Conservation (phyloP, 83 land plant genomes). For the Diphasiastrum complanatum region DNA sequence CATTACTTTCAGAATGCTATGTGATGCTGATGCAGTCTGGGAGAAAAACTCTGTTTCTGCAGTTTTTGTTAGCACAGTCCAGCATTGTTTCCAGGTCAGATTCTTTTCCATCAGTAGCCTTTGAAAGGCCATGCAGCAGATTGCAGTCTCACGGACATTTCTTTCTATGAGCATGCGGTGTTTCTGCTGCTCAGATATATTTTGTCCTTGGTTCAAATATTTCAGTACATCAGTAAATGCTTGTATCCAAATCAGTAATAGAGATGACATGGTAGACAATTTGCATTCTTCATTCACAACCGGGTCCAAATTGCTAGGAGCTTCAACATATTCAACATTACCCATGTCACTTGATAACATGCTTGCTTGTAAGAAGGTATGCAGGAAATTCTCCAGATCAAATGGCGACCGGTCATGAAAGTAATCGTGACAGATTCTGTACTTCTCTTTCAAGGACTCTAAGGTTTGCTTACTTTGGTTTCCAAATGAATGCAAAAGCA, state of each 20-base stretch:
- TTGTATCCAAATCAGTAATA: too few species aligned
- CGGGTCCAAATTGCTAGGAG: too few species aligned
- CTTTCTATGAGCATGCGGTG: too few species aligned
- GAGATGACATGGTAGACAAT: too few species aligned
- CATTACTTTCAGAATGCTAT: conserved; percentile 5
- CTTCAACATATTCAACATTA: neutral
- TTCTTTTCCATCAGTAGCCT: conserved; percentile 1
- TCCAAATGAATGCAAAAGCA: too few species aligned
- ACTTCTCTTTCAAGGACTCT: neutral
- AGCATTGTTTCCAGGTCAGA: conserved; percentile 7
- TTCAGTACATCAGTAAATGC: too few species aligned
- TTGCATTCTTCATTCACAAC: too few species aligned
- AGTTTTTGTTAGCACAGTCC: conserved; percentile 2
- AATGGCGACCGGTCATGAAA: neutral
- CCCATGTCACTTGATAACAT: neutral
- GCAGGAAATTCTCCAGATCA: conserved; percentile 3
- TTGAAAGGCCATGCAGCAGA: conserved; percentile 1
- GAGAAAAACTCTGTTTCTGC: neutral
- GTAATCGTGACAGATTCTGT: conserved; percentile 3
- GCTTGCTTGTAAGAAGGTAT: conserved; percentile 3
- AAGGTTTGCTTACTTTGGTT: neutral
- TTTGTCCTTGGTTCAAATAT: too few species aligned
- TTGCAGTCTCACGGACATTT: too few species aligned
- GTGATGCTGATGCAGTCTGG: neutral
- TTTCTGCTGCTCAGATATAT: too few species aligned